Evolutionary conservation across 768 basidiomycete species (phyloP).

Genomic region (Rubroboletus satanas): DNA sequence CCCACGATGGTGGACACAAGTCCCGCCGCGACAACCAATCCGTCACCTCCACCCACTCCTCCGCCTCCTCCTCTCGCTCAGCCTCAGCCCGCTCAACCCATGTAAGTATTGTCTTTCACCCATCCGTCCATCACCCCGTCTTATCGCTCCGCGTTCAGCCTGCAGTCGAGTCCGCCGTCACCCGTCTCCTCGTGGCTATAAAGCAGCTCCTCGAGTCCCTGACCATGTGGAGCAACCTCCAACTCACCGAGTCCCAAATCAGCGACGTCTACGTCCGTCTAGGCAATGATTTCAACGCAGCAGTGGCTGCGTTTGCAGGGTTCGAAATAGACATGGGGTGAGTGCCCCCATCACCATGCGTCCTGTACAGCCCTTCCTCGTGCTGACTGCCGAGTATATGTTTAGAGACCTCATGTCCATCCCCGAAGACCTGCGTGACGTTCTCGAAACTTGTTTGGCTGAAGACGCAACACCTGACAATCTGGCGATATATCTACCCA

Average conservation of each 20-base stretch:
- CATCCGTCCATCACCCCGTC: background rate
- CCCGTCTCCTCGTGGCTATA: constrained; percentile 88
- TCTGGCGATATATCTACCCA: constrained; percentile 85
- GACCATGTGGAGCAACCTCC: constrained; percentile 75
- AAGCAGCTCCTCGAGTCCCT: constrained; percentile 91
- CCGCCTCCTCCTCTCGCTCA: constrained; percentile 25
- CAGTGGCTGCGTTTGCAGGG: constrained; percentile 80
- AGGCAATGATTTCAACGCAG: constrained; percentile 96
- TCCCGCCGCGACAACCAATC: constrained; percentile 55
- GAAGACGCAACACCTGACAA: constrained; percentile 86
- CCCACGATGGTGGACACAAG: constrained; percentile 35
- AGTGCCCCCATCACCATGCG: constrained; percentile 34
- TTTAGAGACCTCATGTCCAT: constrained; percentile 81
- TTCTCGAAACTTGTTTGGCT: constrained; percentile 87
- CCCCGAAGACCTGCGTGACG: constrained; percentile 81
- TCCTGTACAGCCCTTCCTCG: constrained; percentile 2
- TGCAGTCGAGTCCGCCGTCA: constrained; percentile 87
- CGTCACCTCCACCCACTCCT: constrained; percentile 45
- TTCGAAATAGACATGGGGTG: constrained; percentile 91
- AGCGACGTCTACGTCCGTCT: constrained; percentile 96
- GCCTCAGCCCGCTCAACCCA: constrained; percentile 18
- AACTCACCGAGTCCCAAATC: constrained; percentile 73
- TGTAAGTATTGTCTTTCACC: constrained; percentile 18
- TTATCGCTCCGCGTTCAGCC: constrained; percentile 40
- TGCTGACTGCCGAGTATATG: constrained; percentile 14